Percentiles rank a stretch among this genome's conserved stretches.
Evolutionary conservation across 2,329 filamentous ascomycete genomes (phyloP).

Genomic region (Penicillium sp.): DNA sequence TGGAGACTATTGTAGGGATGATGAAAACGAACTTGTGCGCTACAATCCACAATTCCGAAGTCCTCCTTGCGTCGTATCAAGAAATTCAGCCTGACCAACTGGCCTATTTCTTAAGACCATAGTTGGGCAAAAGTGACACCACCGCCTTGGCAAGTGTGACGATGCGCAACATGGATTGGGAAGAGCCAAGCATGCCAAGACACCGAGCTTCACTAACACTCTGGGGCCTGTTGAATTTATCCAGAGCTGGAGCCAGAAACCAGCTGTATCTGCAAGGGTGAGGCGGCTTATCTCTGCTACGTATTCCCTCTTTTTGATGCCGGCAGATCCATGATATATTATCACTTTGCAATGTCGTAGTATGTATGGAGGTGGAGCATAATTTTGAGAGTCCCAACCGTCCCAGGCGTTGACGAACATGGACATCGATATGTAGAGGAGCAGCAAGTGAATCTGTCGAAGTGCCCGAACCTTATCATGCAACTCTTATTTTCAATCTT

Average conservation of each 20-base stretch:
- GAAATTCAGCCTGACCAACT: background rate
- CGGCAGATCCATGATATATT: background rate
- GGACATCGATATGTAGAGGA: background rate
- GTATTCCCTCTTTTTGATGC: no score
- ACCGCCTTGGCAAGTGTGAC: conserved; percentile 19
- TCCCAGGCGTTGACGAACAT: no score
- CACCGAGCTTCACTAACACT: background rate
- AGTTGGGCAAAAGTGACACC: background rate
- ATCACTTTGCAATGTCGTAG: background rate
- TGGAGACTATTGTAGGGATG: background rate
- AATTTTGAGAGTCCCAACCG: no score
- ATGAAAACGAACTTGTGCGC: background rate
- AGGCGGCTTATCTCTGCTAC: background rate
- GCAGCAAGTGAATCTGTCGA: background rate
- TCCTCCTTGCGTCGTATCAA: background rate
- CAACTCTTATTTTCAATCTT: background rate
- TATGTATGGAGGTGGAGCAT: no score
- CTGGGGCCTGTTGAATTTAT: background rate
- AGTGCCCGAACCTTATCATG: background rate
- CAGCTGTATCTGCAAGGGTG: conserved; percentile 19
- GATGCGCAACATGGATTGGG: conserved; percentile 15
- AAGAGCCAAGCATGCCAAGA: conserved; percentile 10
- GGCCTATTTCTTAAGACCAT: background rate
- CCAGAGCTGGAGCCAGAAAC: background rate
- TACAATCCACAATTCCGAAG: no score